These are phyloP conservation scores for Allium cepa DNA, from an alignment of 106 monocot genomes.

Conservation along the genomic window DNA sequence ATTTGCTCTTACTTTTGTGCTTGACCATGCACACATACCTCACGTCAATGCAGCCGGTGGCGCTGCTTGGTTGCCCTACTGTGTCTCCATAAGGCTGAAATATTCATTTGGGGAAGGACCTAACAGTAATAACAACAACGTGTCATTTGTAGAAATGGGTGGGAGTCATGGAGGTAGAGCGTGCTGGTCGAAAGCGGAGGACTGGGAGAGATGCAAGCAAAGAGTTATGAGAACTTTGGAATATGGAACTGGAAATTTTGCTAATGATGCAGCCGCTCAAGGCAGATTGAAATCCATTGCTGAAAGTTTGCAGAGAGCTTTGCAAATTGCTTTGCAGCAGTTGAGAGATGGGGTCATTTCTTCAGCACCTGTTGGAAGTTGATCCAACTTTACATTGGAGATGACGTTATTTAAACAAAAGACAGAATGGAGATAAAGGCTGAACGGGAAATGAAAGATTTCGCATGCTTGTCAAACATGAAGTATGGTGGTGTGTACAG, in stretches of 20 bases:
- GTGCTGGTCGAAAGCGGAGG: conserved; percentile 72
- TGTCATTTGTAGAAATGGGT: conserved; percentile 71
- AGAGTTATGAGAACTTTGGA: conserved; percentile 68
- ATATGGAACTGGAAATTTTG: conserved; percentile 42
- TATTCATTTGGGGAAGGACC: conserved; percentile 64
- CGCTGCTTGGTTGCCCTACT: conserved; percentile 96
- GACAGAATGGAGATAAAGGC: too few species aligned
- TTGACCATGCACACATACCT: conserved; percentile 79
- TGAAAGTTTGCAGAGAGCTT: conserved; percentile 53
- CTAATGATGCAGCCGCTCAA: conserved; percentile 55
- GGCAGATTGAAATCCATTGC: conserved; percentile 72
- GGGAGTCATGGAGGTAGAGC: conserved; percentile 97
- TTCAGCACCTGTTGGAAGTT: conserved; percentile 20
- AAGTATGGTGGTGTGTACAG: too few species aligned
- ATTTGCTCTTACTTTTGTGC: conserved; percentile 89
- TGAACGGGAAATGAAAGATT: too few species aligned
- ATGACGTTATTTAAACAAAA: too few species aligned
- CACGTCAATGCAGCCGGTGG: conserved; percentile 95
- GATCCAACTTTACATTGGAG: too few species aligned
- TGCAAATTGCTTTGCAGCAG: conserved; percentile 74
- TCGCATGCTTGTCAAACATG: too few species aligned
- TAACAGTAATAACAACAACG: conserved; percentile 16
- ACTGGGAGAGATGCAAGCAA: conserved; percentile 95
- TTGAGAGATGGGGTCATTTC: conserved; percentile 54
- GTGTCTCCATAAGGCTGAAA: conserved; percentile 73